Evolutionary conservation across 2,329 filamentous ascomycete genomes (phyloP), one percentile per base, ranked within the genome.

Genomic region (Grosmannia clavigera): DNA sequence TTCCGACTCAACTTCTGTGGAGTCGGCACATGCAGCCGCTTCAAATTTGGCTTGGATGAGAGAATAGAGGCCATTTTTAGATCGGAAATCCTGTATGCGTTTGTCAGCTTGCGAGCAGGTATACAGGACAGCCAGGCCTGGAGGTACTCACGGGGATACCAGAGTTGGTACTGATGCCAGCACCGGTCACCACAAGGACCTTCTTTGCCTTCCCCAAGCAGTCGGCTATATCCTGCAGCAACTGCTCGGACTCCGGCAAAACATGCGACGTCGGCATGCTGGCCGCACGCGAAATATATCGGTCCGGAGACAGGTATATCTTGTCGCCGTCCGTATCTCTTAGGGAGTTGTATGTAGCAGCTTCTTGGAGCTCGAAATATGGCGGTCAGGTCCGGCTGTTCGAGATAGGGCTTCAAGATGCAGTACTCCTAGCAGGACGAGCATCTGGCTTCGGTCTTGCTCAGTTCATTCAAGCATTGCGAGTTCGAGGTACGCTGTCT

Each of bases 151-250:
- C 86, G 57, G 86, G 86, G 68, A 89, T 89, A 60, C 86, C 86
- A 63, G 84, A 88, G 69, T 88, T 89, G 57, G 86, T 89, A 68
- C 84, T 87, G 68, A 89, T 89, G 58, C 86, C 86, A 56, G 86
- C 86, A 57, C 86, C 86, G 0, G 86, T 89, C 38, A 89, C 76
- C 25, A 89, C 81, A 10, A 89, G 78, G n/a, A 88, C 78, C 69
- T 87, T 88, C 63, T 79, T 81, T 12, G 86, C 81, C 68, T 83
- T 85, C 64, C 80, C 78, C 53, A 89, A 73, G 3, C 76, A 72
- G 67, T 87, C 80, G 66, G 86, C 85, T 64, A 89, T 82, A 38
- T 80, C 73, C 66, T 86, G 83, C n/a, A 89, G 76, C 58, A 77
- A 73, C 63, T 78, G 74, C 64, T 75, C 73, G 62, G 80, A 77